Conservation (phyloP, 495 filamentous ascomycete species). For the Neurospora africana region DNA sequence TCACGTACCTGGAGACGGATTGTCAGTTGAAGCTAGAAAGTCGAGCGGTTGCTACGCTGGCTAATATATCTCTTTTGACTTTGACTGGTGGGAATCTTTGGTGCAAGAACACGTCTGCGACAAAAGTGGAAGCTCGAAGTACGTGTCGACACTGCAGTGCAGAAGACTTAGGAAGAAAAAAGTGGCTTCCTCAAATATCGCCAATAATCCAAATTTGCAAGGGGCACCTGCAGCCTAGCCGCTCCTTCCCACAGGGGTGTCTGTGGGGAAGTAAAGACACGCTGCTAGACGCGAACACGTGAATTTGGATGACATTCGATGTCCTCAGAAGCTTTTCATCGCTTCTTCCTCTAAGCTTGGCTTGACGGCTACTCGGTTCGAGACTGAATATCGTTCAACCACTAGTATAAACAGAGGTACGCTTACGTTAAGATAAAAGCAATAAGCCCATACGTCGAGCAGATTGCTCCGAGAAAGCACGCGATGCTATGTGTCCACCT, state of each 20-base stretch:
- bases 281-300: conserved; percentile 20
- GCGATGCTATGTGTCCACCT: not conserved
- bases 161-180: not conserved
- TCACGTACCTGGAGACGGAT: not conserved
- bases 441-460: not conserved
- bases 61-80: not conserved
- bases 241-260: conserved; percentile 13
- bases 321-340: not conserved
- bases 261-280: conserved; percentile 19
- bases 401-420: not conserved
- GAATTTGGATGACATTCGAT: conserved; percentile 6
- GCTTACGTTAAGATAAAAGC: not conserved
- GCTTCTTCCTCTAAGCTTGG: not conserved
- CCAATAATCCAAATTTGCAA: not conserved
- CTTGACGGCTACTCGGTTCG: conserved; percentile 1
- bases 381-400: not conserved
- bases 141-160: not conserved
- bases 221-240: not conserved
- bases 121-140: not conserved
- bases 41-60: not conserved
- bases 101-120: not conserved
- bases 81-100: not conserved
- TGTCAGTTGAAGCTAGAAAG: not conserved
- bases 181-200: not conserved
- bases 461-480: not conserved